Evolutionary conservation across 2,329 filamentous ascomycete genomes (phyloP).

Genomic region (Nannizzia gypsea): DNA sequence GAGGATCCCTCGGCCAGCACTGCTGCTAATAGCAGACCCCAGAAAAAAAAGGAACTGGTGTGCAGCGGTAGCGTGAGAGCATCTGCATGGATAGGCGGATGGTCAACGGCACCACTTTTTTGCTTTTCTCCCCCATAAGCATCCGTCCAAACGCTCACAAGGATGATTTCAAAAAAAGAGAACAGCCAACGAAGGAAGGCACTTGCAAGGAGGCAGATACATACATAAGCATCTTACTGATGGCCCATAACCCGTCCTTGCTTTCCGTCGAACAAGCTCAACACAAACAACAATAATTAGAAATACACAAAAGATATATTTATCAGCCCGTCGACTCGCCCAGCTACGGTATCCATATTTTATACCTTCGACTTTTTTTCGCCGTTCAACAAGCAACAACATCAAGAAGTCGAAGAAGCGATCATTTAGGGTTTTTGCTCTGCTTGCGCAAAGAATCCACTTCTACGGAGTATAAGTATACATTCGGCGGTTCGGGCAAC

Average conservation of each 20-base stretch:
- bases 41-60: not conserved
- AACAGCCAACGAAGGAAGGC: not conserved
- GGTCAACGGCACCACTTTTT: not conserved
- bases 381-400: not conserved
- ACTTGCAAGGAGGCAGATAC: not conserved
- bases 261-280: not conserved
- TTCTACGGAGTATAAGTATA: no score
- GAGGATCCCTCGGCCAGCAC: not conserved
- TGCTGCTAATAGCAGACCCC: not conserved
- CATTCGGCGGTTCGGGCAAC: not conserved
- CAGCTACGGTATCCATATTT: not conserved
- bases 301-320: no score
- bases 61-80: not conserved
- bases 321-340: not conserved
- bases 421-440: not conserved
- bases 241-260: not conserved
- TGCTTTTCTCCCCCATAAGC: not conserved
- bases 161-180: not conserved
- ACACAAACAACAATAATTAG: no score
- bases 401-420: no score
- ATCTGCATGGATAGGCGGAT: not conserved
- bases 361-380: not conserved
- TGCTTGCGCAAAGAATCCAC: not conserved
- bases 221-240: not conserved
- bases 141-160: not conserved